Evolutionary conservation across 2,329 filamentous ascomycete genomes (phyloP), one percentile per base, ranked within the genome.

Genomic region (Emericellopsis atlantica): DNA sequence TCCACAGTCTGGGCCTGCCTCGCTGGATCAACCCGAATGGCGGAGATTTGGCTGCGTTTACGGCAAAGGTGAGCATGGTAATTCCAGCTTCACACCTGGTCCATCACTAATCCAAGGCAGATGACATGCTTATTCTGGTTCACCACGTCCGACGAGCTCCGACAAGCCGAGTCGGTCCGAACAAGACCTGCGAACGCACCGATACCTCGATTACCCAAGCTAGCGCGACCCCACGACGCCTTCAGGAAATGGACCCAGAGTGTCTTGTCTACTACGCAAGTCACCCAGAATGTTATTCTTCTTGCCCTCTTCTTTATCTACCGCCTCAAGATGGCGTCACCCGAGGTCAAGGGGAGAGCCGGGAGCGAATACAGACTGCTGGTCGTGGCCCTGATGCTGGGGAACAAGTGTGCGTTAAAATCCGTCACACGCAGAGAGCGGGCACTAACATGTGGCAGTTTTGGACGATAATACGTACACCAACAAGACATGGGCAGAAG

Each of bases 401-500:
- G 89, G 46, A 98, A 98, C 61, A 98, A 98, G 67, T 98, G 81
- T 85, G 60, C 55, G 76, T 67, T 5, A 16, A 4, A 6, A 16
- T 18, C 6, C 12, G 16, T 18, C 12, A 5, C 23, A 18, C 21
- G 33, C 15, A 40, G n/a, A 40, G n/a, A 12, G 6, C 4, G 12
- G 24, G 26, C 24, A 21, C 9, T 26, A 32, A 38, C 29, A 16
- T 8, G 26, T 34, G 31, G 2, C 46, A 86, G 81, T 96, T 57
- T 67, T 98, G 52, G 92, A 98, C 56, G 92, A 98, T 60, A 98
- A 96, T 59, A 96, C 92, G 0, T 98, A 98, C 62, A 96, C 92
- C 32, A 98, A 98, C 67, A 95, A 96, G 69, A 98, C 92, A 0
- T 98, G 92, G 92, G 92, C 90, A 3, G 92, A 98, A 53, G 92